Evolutionary conservation across 257 asterid genomes (phyloP).

Genomic region (Solanum chmielewskii): DNA sequence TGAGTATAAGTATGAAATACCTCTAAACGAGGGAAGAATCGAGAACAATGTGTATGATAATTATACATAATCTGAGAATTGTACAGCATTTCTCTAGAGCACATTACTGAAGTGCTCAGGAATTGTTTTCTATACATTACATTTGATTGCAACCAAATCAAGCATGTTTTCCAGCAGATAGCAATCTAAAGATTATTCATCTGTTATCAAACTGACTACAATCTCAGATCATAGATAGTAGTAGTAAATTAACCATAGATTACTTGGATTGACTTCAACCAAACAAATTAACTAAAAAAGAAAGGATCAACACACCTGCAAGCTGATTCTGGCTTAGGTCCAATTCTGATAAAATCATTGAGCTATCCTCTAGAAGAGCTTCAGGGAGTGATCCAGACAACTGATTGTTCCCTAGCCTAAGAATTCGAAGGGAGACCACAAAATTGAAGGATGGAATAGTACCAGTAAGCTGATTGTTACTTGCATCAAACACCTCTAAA

Average conservation of each 20-base stretch:
- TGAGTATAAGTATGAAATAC: not conserved
- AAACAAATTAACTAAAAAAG: not conserved
- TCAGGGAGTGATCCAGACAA: constrained; percentile 67
- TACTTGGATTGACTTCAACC: not conserved
- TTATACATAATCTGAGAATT: not conserved
- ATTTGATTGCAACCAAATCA: not conserved
- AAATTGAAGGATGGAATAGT: constrained; percentile 66
- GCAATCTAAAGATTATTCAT: not conserved
- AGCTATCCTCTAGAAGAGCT: constrained; percentile 71
- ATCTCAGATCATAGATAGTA: not conserved
- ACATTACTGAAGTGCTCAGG: not conserved
- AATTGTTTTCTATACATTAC: not conserved
- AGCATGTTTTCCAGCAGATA: not conserved
- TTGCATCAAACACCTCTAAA: constrained; percentile 72
- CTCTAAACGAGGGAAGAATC: not conserved
- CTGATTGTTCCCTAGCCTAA: constrained; percentile 47
- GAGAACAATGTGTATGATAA: not conserved
- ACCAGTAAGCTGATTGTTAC: constrained; percentile 49
- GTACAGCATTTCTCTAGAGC: not conserved
- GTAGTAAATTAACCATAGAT: not conserved
- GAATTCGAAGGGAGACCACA: constrained; percentile 61
- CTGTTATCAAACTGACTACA: not conserved
- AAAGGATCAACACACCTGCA: constrained; percentile 34
- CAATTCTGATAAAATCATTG: constrained; percentile 66
- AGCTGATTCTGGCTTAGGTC: constrained; percentile 78